Base-by-base conservation (phyloP, 192 early-diverging fungal genomes). In the Linnemannia schmuckeri region DNA sequence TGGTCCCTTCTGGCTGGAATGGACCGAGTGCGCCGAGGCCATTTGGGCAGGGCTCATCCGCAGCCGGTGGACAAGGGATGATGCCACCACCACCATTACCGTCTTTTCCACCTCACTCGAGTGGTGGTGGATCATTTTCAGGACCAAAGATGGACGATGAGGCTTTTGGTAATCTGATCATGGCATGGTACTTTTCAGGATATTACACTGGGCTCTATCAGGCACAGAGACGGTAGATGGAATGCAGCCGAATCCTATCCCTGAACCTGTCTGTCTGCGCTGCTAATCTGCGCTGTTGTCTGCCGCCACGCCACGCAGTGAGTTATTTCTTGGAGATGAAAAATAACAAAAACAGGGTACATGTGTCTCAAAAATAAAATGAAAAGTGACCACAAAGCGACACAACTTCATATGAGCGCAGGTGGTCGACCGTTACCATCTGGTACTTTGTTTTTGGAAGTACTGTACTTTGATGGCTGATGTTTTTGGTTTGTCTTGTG, bases 141-240 rank as follows among this genome's bases (percentile, higher is more conserved):
- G 69, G 6, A 38, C 12, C 69, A 73, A 70, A 57, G n/a, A 55
- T 83, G 74, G 92, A 94, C 30, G 90, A 96, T 35, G 94, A 94
- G 15, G 92, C 91, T 9, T 82, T 96, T 27, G 76, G 89, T 20
- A 92, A 93, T 79, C 88, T 95, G 81, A 92, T 92, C 74, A 96
- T 93, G 93, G 92, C 95, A 10, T 96, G 94, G 94, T 96, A 95
- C 80, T 95, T 90, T 76, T 90, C 92, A 24, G 95, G 95, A 24
- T 96, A 95, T 80, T 96, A 96, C 76, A 93, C 94, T 57, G 95
- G 94, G 44, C 90, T 91, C 54, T 94, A 95, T 82, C 93, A 95
- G 82, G 94, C 83, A 20, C 73, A 80, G 49, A 52, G 57, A 57
- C 41, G 79, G 42, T 75, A 54, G 40, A 66, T 35, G 61, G 61